Evolutionary conservation across 2,329 filamentous ascomycete genomes (phyloP).

Genomic region (Boeremia exigua): DNA sequence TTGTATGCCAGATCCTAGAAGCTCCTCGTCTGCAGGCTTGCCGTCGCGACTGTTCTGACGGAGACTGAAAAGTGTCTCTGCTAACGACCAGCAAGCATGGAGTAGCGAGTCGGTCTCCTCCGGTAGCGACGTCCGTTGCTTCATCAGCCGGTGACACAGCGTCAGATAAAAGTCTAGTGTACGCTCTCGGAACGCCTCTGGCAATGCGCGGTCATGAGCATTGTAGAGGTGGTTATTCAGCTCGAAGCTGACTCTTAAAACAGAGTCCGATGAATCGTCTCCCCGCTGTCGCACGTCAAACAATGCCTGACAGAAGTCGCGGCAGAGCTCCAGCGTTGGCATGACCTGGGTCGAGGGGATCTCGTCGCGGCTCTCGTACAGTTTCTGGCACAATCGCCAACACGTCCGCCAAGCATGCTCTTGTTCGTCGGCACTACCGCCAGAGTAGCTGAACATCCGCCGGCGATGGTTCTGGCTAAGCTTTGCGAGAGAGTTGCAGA

Average conservation of each 20-base stretch:
- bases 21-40: slow-evolving; percentile 77
- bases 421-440: slow-evolving; percentile 72
- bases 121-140: slow-evolving; percentile 78
- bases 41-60: slow-evolving; percentile 80
- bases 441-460: slow-evolving; percentile 76
- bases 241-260: slow-evolving; percentile 91
- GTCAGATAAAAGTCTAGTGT: slow-evolving; percentile 96
- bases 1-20: slow-evolving; percentile 85
- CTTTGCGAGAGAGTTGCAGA: slow-evolving; percentile 88
- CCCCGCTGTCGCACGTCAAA: slow-evolving; percentile 83
- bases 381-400: slow-evolving; percentile 88
- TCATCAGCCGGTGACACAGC: slow-evolving; percentile 94
- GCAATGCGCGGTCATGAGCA: slow-evolving; percentile 82
- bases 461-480: slow-evolving; percentile 84
- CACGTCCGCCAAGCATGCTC: slow-evolving; percentile 93
- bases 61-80: slow-evolving; percentile 91
- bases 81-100: slow-evolving; percentile 85
- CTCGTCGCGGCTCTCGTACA: slow-evolving; percentile 82
- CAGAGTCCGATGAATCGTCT: slow-evolving; percentile 82
- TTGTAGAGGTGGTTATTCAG: slow-evolving; percentile 95
- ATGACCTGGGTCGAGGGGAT: slow-evolving; percentile 71
- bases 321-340: slow-evolving; percentile 82
- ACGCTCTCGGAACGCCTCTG: slow-evolving; percentile 84
- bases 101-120: slow-evolving; percentile 86
- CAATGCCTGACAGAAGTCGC: slow-evolving; percentile 88